Evolutionary conservation across 2,329 filamentous ascomycete species (phyloP).

Genomic region (Fusarium pseudograminearum): DNA sequence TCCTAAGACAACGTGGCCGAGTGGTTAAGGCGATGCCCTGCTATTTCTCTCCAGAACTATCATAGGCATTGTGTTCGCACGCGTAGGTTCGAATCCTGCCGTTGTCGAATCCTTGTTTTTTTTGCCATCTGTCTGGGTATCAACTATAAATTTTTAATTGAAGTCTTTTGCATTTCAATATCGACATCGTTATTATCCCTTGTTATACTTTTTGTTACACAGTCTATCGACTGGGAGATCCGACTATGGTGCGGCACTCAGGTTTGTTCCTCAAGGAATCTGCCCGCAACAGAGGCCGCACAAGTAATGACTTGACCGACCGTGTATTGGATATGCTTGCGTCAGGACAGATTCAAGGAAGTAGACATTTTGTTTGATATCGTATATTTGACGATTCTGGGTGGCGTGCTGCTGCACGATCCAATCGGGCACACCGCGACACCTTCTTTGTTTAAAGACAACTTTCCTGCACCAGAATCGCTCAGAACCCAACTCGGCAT

Average conservation of each 20-base stretch:
- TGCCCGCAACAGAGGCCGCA: not conserved
- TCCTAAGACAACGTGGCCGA: conserved; percentile 31
- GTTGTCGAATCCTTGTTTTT: conserved; percentile 11
- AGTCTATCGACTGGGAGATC: not conserved
- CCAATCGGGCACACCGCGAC: not conserved
- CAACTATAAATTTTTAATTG: not conserved
- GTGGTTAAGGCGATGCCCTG: conserved; percentile 39
- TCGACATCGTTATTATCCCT: not conserved
- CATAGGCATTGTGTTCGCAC: conserved; percentile 38
- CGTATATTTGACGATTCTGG: not conserved
- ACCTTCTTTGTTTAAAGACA: not conserved
- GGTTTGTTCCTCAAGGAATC: not conserved
- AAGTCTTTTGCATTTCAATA: not conserved
- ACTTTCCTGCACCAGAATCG: not conserved
- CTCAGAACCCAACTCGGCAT: not conserved
- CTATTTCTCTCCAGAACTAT: conserved; percentile 26
- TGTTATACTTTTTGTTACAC: too few species aligned
- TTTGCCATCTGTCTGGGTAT: not conserved
- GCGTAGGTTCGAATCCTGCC: conserved; percentile 39
- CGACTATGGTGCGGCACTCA: too few species aligned
- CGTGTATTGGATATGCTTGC: not conserved
- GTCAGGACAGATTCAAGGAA: not conserved
- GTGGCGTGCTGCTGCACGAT: not conserved
- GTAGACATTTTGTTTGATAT: not conserved
- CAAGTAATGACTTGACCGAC: not conserved